Base-by-base conservation (phyloP, 2,329 filamentous ascomycete species). In the Aspergillus japonicus region DNA sequence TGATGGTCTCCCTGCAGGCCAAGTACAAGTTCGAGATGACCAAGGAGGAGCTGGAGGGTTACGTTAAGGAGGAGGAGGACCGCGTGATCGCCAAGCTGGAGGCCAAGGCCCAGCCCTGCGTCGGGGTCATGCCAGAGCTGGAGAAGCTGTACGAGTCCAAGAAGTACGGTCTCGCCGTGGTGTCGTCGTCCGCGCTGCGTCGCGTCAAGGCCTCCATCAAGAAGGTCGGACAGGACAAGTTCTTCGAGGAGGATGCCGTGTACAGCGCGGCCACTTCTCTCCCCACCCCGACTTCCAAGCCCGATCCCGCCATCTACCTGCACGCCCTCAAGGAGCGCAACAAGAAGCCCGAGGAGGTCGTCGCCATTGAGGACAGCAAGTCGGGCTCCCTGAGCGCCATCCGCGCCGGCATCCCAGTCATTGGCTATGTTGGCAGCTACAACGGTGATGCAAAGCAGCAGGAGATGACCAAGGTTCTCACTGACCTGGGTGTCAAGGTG, bases 281-380 rank as follows among this genome's bases (percentile, higher is more conserved):
- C 68, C 81, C 85, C 59, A 86, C 82, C 71, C 92, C 92, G n/a
- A 93, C 91, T 57, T 90, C 87, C 77, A 96, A 96, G 85, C 92
- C 92, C 16, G 90, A 96, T 77, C 92, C 93, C 19, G 90, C 91
- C 66, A 89, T 96, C 78, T 96, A 96, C 81, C 78, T 92, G 64
- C 84, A 89, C 75, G 90, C 92, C 23, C 85, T 92, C 73, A 79
- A 92, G 77, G 80, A 85, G 72, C 83, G 96, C 54, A 89, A 88
- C 62, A 89, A 89, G 78, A 85, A 83, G 69, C 81, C 91, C 1
- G 80, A 81, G 50, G 88, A 96, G 81, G 87, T 85, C 66, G 83
- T 96, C 33, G 90, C 92, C 24, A 85, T 96, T 60, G 92, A 96
- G 82, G 92, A 96, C 81, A 91, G 88, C 82, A 91, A 90, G 84